These are phyloP conservation scores for Tinospora cordifolia DNA, from an alignment of 164 flowering plant genomes.

Conservation along the genomic window DNA sequence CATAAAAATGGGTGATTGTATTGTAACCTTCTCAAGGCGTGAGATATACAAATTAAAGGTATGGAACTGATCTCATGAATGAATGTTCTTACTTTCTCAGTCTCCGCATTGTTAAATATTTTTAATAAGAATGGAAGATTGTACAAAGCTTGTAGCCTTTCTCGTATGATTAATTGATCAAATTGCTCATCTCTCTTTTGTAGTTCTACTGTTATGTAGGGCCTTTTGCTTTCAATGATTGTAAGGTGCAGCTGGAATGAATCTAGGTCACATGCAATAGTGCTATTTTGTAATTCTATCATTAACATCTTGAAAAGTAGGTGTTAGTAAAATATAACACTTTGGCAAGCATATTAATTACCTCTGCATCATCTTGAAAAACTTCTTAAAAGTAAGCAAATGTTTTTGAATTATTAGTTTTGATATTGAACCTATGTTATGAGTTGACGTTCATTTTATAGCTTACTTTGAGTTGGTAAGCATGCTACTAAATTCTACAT, in stretches of 20 bases:
- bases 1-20: slow-evolving; percentile 74
- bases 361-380: background rate
- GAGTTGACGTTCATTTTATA: background rate
- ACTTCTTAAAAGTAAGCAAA: background rate
- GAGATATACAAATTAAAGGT: slow-evolving; percentile 72
- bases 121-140: background rate
- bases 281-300: no score
- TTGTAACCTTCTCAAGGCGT: slow-evolving; percentile 79
- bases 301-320: no score
- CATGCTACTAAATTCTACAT: background rate
- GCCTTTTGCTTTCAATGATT: no score
- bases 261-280: no score
- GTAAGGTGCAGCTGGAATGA: no score
- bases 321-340: no score
- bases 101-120: background rate
- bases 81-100: background rate
- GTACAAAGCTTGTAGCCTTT: background rate
- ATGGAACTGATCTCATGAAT: background rate
- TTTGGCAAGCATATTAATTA: no score
- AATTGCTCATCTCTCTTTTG: background rate
- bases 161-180: background rate
- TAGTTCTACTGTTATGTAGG: no score
- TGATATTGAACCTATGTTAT: background rate
- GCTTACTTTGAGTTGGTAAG: background rate
- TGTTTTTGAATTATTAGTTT: background rate